Conservation (phyloP, 2,329 filamentous ascomycete genomes). For the Aureobasidium sp. region DNA sequence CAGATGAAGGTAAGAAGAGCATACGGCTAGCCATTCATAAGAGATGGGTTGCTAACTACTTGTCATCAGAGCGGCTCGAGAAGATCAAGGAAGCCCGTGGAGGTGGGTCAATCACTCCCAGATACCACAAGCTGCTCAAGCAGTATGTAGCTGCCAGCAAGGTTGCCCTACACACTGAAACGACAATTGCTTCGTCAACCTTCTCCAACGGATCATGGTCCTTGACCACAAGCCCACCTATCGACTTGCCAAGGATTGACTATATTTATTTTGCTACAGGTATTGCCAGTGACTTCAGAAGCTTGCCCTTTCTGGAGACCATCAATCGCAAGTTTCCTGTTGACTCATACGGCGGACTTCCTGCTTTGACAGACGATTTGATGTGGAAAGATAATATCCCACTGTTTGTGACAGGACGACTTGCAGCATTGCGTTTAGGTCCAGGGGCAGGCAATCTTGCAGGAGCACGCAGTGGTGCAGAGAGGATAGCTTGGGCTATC, state of each 20-base stretch:
- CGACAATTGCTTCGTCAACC: conserved; percentile 43
- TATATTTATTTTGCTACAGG: conserved; percentile 74
- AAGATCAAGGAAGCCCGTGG: conserved; percentile 61
- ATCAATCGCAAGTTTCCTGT: conserved; percentile 57
- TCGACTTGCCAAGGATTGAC: conserved; percentile 48
- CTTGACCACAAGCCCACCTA: conserved; percentile 48
- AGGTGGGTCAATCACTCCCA: conserved; percentile 69
- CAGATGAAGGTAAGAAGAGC: conserved; percentile 46
- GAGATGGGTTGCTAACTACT: neutral
- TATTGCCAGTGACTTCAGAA: conserved; percentile 55
- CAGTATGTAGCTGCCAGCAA: conserved; percentile 48
- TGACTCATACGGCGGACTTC: conserved; percentile 56
- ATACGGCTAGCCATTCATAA: neutral
- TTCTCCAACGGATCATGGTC: conserved; percentile 41
- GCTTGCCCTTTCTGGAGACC: conserved; percentile 54
- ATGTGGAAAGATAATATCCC: conserved; percentile 70
- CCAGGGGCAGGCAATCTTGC: conserved; percentile 68
- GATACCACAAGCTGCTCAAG: conserved; percentile 60
- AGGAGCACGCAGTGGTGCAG: conserved; percentile 64
- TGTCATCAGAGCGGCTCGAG: conserved; percentile 52
- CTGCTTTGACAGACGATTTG: conserved; percentile 67
- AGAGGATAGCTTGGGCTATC: conserved; percentile 65
- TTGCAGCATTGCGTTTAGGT: conserved; percentile 62
- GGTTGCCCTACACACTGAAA: conserved; percentile 52
- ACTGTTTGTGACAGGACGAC: conserved; percentile 61